These are phyloP conservation scores for Pleurotus tuber-regium DNA, from an alignment of 768 basidiomycete genomes.

Conservation along the genomic window DNA sequence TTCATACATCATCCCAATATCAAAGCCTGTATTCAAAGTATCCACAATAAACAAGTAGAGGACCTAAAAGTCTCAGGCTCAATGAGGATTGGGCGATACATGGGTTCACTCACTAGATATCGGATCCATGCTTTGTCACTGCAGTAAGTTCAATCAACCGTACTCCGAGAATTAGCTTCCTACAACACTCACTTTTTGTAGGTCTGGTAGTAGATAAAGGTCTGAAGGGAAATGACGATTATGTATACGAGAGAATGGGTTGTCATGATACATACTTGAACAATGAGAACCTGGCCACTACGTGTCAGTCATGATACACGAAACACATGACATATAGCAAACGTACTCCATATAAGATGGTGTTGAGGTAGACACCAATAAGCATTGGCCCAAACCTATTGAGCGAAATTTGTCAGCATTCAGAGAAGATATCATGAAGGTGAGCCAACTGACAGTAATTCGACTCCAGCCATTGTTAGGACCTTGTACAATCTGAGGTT, in stretches of 20 bases:
- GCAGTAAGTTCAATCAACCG: background rate
- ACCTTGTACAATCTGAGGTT: too few species aligned
- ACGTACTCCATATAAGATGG: constrained; percentile 33
- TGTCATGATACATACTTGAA: constrained; percentile 9
- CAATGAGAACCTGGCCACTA: constrained; percentile 12
- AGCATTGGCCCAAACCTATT: constrained; percentile 29
- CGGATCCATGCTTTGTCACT: constrained; percentile 12
- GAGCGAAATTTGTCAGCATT: too few species aligned
- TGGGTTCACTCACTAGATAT: constrained; percentile 1
- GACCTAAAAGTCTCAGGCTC: background rate
- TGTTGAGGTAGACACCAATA: constrained; percentile 30
- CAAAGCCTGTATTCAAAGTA: constrained; percentile 14
- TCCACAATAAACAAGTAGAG: constrained; percentile 14
- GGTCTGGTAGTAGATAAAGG: constrained; percentile 11
- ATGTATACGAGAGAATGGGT: background rate
- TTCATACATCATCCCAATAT: constrained; percentile 14
- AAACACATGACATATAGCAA: background rate
- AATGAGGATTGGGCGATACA: background rate
- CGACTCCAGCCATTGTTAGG: too few species aligned
- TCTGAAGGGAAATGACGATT: background rate
- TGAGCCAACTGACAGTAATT: background rate
- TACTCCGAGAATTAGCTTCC: background rate
- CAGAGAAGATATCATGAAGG: background rate
- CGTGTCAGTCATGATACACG: background rate
- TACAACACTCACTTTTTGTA: constrained; percentile 8